Evolutionary conservation across 768 basidiomycete species (phyloP).

Genomic region (Boletus rubescentipes): DNA sequence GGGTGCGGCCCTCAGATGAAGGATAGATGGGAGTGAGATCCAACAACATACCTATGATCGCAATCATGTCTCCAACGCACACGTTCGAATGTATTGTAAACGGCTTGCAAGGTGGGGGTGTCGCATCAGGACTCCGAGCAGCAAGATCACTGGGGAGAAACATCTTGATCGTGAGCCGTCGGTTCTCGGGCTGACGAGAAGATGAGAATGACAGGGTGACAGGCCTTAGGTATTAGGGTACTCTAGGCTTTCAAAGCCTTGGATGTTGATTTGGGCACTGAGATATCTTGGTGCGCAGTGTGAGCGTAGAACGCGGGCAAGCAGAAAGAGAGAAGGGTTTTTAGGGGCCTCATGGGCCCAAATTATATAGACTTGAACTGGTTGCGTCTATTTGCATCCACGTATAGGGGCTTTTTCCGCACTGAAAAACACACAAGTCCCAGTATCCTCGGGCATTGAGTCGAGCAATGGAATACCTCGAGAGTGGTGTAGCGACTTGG

Average conservation of each 20-base stretch:
- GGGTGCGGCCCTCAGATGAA: background rate
- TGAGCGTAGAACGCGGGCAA: background rate
- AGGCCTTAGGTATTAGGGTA: background rate
- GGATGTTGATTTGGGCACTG: background rate
- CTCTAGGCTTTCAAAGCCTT: background rate
- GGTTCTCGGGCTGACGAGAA: background rate
- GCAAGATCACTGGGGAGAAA: background rate
- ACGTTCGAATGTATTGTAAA: conserved; percentile 11
- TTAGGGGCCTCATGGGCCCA: background rate
- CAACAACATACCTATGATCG: conserved; percentile 21
- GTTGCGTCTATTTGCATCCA: background rate
- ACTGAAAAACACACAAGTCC: background rate
- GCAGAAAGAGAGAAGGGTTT: background rate
- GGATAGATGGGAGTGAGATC: background rate
- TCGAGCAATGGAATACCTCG: background rate
- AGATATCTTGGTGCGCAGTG: background rate
- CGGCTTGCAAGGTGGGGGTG: conserved; percentile 10
- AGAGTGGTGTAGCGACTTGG: background rate
- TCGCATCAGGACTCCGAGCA: background rate
- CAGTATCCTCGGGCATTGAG: background rate
- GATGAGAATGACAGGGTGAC: background rate
- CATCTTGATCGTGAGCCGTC: conserved; percentile 12
- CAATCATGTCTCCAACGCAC: conserved; percentile 25
- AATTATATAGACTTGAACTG: background rate
- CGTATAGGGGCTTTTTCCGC: background rate